Evolutionary conservation across 2,329 filamentous ascomycete genomes (phyloP).

Genomic region (Furcasterigmium sp.): DNA sequence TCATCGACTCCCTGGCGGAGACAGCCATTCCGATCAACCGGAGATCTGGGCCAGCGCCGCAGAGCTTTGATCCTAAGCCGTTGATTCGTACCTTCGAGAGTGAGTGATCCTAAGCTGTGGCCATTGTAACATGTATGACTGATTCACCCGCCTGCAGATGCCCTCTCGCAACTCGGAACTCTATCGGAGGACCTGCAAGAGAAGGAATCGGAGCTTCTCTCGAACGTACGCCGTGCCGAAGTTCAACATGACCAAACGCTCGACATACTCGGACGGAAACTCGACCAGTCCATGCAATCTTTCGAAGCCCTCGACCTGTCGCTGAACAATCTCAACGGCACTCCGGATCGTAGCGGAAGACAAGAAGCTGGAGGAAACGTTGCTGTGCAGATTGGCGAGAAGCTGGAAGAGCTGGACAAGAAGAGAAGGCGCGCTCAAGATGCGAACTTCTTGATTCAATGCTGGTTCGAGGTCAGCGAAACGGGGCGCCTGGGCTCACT

Average conservation of each 20-base stretch:
- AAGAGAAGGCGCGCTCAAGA: conserved; percentile 87
- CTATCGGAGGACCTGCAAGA: conserved; percentile 82
- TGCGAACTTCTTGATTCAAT: conserved; percentile 91
- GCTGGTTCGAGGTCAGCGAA: conserved; percentile 93
- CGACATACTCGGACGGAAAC: conserved; percentile 78
- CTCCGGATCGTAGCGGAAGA: conserved; percentile 36
- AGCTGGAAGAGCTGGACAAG: conserved; percentile 87
- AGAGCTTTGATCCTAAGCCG: conserved; percentile 88
- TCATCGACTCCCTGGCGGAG: conserved; percentile 89
- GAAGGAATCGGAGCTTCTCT: conserved; percentile 84
- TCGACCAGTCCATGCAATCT: conserved; percentile 85
- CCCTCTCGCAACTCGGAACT: conserved; percentile 61
- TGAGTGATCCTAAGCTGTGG: conserved; percentile 23
- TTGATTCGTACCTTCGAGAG: conserved; percentile 92
- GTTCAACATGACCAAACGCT: conserved; percentile 88
- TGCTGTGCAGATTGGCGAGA: conserved; percentile 91
- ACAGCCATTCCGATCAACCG: conserved; percentile 74
- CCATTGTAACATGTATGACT: conserved; percentile 12
- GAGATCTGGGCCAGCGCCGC: conserved; percentile 62
- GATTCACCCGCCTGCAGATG: conserved; percentile 36
- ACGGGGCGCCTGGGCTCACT: conserved; percentile 80
- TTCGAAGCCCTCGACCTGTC: conserved; percentile 88
- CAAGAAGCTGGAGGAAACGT: conserved; percentile 70
- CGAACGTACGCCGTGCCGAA: conserved; percentile 86
- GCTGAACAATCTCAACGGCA: conserved; percentile 53